Evolutionary conservation across 2,329 filamentous ascomycete genomes (phyloP).

Genomic region (Alternaria sp.): DNA sequence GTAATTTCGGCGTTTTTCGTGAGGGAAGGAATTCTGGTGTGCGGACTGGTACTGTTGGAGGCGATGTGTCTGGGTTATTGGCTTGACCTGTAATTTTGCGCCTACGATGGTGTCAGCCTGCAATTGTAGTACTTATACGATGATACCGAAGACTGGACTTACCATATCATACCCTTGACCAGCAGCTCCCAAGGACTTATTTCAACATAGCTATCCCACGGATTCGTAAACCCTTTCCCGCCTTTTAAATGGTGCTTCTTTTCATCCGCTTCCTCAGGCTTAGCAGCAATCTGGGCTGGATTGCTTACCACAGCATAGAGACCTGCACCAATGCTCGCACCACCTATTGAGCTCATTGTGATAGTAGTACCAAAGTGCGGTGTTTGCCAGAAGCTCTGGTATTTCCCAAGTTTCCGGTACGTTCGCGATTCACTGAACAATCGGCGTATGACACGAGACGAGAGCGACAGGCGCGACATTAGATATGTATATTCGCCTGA

Average conservation of each 20-base stretch:
- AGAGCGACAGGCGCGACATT: conserved; percentile 23
- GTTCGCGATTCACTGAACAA: conserved; percentile 1
- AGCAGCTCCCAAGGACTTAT: conserved; percentile 45
- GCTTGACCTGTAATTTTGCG: conserved; percentile 59
- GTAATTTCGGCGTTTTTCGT: conserved; percentile 68
- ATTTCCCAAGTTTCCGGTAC: background rate
- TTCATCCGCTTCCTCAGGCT: conserved; percentile 56
- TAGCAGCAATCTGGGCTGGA: conserved; percentile 49
- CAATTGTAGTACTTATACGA: background rate
- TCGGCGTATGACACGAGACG: conserved; percentile 8
- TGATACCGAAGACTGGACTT: conserved; percentile 16
- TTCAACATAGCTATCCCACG: conserved; percentile 63
- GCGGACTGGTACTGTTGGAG: conserved; percentile 71
- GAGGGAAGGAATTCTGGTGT: conserved; percentile 72
- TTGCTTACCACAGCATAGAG: conserved; percentile 54
- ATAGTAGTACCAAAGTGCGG: conserved; percentile 33
- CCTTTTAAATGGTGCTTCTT: conserved; percentile 62
- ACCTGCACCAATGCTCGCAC: conserved; percentile 33
- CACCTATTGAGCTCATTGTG: conserved; percentile 45
- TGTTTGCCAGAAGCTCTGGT: conserved; percentile 24
- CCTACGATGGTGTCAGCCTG: conserved; percentile 32
- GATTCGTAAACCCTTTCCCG: conserved; percentile 65
- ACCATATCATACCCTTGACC: conserved; percentile 50
- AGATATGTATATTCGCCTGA: conserved; percentile 3
- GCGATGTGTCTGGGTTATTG: conserved; percentile 68